Percentiles rank a stretch among this genome's conserved stretches.
These are phyloP conservation scores for Phytopythium delawarense DNA, from an alignment of 352 stramenopile species.

Conservation along the genomic window DNA sequence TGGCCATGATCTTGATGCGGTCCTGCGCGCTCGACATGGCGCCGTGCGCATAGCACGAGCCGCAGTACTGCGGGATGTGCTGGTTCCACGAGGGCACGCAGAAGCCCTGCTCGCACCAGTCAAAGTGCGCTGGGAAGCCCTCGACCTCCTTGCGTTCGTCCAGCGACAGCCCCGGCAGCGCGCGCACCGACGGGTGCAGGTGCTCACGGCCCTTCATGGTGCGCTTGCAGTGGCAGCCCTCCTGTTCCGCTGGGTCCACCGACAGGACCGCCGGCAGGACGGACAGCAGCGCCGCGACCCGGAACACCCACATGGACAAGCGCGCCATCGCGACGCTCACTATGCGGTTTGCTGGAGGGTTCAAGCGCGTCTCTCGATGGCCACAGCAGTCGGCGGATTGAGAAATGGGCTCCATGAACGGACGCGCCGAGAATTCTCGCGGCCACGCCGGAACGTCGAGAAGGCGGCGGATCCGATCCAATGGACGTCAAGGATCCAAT, in stretches of 20 bases:
- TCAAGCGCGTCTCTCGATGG: neutral
- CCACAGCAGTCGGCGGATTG: neutral
- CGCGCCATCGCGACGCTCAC: constrained; percentile 2
- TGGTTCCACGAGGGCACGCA: constrained; percentile 84
- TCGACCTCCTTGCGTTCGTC: constrained; percentile 31
- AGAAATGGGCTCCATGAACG: neutral
- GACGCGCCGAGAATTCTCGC: neutral
- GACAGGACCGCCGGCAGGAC: constrained; percentile 13
- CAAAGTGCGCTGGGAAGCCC: constrained; percentile 66
- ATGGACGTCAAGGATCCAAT: neutral
- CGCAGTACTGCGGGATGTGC: constrained; percentile 85
- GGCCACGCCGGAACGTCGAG: neutral
- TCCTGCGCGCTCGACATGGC: constrained; percentile 73
- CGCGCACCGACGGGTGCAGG: constrained; percentile 46
- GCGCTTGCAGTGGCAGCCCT: constrained; percentile 49
- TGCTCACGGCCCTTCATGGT: constrained; percentile 77
- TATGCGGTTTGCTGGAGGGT: neutral
- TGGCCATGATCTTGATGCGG: constrained; percentile 82
- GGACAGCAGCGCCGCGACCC: constrained; percentile 7
- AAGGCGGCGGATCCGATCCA: neutral
- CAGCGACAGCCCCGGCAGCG: constrained; percentile 37
- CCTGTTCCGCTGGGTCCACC: constrained; percentile 4
- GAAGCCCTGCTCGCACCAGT: constrained; percentile 87
- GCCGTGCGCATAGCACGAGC: constrained; percentile 79
- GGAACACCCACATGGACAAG: neutral